phyloP scores from a whole-genome alignment of 306 rosid species.

The Quercus cerris region DNA sequence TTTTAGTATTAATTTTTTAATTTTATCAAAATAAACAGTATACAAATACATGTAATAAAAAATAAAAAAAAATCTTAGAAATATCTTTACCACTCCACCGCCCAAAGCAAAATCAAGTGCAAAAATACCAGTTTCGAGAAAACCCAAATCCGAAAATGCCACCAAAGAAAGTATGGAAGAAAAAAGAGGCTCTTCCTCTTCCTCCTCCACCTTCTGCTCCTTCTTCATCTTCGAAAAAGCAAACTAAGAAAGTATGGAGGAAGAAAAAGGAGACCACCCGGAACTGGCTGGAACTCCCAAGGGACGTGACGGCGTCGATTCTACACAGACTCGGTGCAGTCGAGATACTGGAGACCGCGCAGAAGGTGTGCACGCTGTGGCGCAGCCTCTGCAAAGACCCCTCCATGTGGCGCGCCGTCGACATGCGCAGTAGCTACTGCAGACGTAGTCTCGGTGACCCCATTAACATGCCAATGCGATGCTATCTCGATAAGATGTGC shows the following conservation, averaged over 20 bases:
- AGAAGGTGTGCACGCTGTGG: conserved; percentile 54
- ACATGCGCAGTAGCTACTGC: conserved; percentile 32
- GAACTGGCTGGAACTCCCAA: conserved; percentile 58
- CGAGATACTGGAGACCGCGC: conserved; percentile 35
- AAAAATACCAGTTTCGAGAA: too few species aligned
- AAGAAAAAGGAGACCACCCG: neutral
- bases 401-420: conserved; percentile 44
- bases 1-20: accelerated
- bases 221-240: too few species aligned
- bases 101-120: too few species aligned
- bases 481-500: neutral
- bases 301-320: conserved; percentile 41
- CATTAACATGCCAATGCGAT: conserved; percentile 16
- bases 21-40: accelerated
- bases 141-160: too few species aligned
- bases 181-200: too few species aligned
- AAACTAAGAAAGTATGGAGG: too few species aligned
- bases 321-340: conserved; percentile 37
- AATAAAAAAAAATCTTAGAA: accelerated
- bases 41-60: accelerated
- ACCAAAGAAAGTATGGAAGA: too few species aligned
- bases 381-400: conserved; percentile 52
- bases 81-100: too few species aligned
- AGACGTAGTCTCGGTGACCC: conserved; percentile 22
- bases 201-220: too few species aligned